phyloP scores from a whole-genome alignment of 225 moss, liverwort and hornwort species.

The Thuidium tamariscinum region DNA sequence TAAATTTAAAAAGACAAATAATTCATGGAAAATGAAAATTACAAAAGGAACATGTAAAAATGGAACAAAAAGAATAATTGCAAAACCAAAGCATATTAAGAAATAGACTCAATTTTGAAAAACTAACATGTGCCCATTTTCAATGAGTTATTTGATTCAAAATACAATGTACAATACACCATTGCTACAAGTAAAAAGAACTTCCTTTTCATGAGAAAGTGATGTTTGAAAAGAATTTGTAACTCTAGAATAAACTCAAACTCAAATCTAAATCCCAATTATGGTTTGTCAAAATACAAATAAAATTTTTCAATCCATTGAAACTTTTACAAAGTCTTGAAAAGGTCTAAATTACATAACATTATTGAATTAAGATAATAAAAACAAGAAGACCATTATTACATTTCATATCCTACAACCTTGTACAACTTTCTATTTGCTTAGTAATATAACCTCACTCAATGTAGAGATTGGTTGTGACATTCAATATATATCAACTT shows the following conservation, averaged over 20 bases:
- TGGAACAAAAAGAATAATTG: too few species aligned
- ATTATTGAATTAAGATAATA: neutral
- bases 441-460: too few species aligned
- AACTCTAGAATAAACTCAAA: neutral
- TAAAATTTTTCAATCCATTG: neutral
- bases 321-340: too few species aligned
- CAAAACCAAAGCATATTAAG: too few species aligned
- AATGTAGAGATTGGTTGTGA: too few species aligned
- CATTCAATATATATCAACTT: neutral
- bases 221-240: neutral
- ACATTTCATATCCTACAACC: too few species aligned
- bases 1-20: too few species aligned
- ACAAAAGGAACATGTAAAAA: too few species aligned
- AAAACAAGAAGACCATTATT: too few species aligned
- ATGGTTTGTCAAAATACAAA: neutral
- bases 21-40: too few species aligned
- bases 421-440: too few species aligned
- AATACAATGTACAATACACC: neutral
- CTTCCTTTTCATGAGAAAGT: accelerated
- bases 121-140: neutral
- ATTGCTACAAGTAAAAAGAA: accelerated
- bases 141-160: accelerated
- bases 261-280: neutral
- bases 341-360: neutral
- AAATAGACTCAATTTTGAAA: too few species aligned